Conservation (phyloP, 257 asterid species). For the Solanum piurae region DNA sequence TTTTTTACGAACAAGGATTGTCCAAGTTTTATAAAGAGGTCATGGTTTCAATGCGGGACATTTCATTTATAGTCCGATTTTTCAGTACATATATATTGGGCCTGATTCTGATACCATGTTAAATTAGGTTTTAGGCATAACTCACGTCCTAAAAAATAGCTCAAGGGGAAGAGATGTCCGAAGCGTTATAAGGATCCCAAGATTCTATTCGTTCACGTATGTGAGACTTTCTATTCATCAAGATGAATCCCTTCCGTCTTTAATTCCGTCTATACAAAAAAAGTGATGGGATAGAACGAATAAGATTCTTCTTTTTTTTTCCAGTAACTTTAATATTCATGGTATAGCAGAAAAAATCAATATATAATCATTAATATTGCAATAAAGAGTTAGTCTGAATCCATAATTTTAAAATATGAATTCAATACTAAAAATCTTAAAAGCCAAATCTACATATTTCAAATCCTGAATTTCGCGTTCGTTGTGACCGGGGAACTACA, state of each 20-base stretch:
- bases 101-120: too few relatives aligned
- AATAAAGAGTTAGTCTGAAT: not conserved
- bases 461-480: not conserved
- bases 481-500: not conserved
- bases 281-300: not conserved
- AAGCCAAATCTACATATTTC: not conserved
- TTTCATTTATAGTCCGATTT: too few relatives aligned
- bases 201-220: too few relatives aligned
- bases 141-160: not conserved
- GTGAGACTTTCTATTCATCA: not conserved
- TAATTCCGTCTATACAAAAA: not conserved
- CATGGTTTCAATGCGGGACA: not conserved
- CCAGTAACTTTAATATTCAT: not conserved
- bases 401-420: not conserved
- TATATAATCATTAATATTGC: too few relatives aligned
- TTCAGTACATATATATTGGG: accelerated
- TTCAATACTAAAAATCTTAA: not conserved
- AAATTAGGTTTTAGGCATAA: too few relatives aligned
- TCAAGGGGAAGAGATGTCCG: too few relatives aligned
- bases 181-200: too few relatives aligned
- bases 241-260: not conserved
- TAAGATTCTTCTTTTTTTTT: not conserved
- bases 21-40: not conserved
- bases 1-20: not conserved
- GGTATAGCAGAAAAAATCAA: not conserved